Conservation (phyloP, 2,329 filamentous ascomycete genomes). For the Ascochyta rabiei region DNA sequence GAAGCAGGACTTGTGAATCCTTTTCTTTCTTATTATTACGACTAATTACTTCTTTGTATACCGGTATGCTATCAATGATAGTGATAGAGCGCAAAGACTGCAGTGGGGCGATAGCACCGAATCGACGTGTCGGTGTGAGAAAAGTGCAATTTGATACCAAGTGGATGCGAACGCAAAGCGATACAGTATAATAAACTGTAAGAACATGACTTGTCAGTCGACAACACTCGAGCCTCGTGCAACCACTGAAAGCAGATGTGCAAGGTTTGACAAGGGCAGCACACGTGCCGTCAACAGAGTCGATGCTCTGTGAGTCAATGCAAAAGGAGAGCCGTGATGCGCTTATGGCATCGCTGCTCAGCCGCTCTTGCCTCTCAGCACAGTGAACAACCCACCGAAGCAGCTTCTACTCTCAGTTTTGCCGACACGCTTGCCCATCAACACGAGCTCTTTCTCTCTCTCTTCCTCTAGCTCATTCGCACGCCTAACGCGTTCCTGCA, state of each 20-base stretch:
- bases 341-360: neutral
- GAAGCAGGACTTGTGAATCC: neutral
- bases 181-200: neutral
- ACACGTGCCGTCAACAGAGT: neutral
- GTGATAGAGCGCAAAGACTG: neutral
- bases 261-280: neutral
- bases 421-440: constrained; percentile 15
- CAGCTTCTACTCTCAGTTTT: constrained; percentile 7
- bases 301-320: neutral
- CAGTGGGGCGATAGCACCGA: neutral
- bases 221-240: neutral
- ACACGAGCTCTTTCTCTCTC: constrained; percentile 29
- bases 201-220: neutral
- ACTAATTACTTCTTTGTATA: neutral
- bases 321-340: neutral
- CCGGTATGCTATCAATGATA: neutral
- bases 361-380: constrained; percentile 1
- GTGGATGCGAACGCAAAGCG: neutral
- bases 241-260: neutral
- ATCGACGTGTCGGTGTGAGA: neutral
- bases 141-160: neutral
- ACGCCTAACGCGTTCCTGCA: constrained; percentile 33
- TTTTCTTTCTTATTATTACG: neutral
- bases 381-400: constrained; percentile 7
- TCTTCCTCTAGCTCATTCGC: constrained; percentile 39